Base-by-base conservation (phyloP, 371 early-diverging fungal genomes). In the Mortierella sp. region DNA sequence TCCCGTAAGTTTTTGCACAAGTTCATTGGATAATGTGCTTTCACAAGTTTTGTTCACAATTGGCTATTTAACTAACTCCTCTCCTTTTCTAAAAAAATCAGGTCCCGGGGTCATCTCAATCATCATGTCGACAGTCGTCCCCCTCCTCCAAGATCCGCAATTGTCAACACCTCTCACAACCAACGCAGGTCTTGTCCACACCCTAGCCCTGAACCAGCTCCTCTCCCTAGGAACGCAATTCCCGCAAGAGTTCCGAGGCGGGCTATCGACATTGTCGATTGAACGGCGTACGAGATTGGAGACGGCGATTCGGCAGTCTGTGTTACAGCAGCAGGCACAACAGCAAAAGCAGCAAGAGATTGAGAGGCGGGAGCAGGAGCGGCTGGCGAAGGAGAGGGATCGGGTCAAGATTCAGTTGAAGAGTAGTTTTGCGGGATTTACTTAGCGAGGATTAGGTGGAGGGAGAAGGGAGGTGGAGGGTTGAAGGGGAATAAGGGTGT, bases 341-440 rank as follows among this genome's bases (percentile, higher is more conserved):
- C 80, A 77, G 26, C 77, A 80, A 55, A 61, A 75, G 61, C 81
- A 81, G 64, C 73, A 76, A 34, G 85, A 80, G 34, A 28, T 70
- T 16, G 85, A 81, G 73, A 70, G 55, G 28, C 73, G 64, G 5
- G 85, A 81, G 37, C 85, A 75, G 24, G 78, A 85, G 69, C 48
- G 85, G 31, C 74, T 78, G 2, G 78, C 75, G 13, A 64, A 72
- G n/a, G 85, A 85, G 72, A 69, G 79, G 55, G 85, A 85, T 48
- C 81, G 85, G 9, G 81, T 85, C 31, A 77, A 81, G 71, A 85
- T 85, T 50, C 81, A 85, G 46, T 69, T 85, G 34, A 85, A 81
- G 81, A 85, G 85, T 54, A 85, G 76, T n/a, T 85, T 85, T 70
- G 78, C 78, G 5, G 85, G 85, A 8, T 85, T 85, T 71, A 78